These are phyloP conservation scores for Coniochaeta hoffmannii DNA, from an alignment of 2,329 filamentous ascomycete genomes.

Conservation along the genomic window DNA sequence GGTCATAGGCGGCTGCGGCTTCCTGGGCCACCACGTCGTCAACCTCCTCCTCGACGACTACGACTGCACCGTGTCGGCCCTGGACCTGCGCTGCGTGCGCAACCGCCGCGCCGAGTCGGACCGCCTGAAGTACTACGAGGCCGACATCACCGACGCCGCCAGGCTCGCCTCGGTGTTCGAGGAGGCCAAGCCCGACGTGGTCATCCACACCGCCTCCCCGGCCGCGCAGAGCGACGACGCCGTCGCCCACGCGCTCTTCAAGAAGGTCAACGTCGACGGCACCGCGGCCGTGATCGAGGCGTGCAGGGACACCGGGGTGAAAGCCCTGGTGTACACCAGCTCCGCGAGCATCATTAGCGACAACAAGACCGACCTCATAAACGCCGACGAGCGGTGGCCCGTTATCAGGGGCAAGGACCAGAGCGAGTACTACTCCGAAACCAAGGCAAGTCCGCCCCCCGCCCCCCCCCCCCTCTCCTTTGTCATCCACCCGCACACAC, in stretches of 20 bases:
- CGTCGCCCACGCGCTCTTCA: conserved; percentile 56
- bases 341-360: conserved; percentile 83
- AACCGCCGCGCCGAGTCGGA: conserved; percentile 55
- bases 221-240: conserved; percentile 44
- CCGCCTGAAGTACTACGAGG: conserved; percentile 62
- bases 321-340: conserved; percentile 83
- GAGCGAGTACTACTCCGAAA: conserved; percentile 80
- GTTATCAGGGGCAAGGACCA: conserved; percentile 64
- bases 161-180: conserved; percentile 57
- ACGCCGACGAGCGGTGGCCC: conserved; percentile 79
- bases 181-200: conserved; percentile 65
- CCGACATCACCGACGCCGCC: conserved; percentile 65
- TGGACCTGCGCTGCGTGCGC: conserved; percentile 64
- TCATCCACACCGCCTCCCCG: conserved; percentile 86
- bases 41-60: conserved; percentile 60
- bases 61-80: conserved; percentile 53
- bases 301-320: conserved; percentile 62
- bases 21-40: conserved; percentile 77
- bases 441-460: conserved; percentile 59
- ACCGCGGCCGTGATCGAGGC: conserved; percentile 72
- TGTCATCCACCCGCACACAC: background rate
- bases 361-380: conserved; percentile 68
- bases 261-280: conserved; percentile 81
- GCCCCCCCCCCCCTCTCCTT: background rate
- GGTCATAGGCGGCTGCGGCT: conserved; percentile 77